Percentiles rank a stretch among this genome's conserved stretches.
Conservation (phyloP, 768 basidiomycete species). For the Suillus spraguei region DNA sequence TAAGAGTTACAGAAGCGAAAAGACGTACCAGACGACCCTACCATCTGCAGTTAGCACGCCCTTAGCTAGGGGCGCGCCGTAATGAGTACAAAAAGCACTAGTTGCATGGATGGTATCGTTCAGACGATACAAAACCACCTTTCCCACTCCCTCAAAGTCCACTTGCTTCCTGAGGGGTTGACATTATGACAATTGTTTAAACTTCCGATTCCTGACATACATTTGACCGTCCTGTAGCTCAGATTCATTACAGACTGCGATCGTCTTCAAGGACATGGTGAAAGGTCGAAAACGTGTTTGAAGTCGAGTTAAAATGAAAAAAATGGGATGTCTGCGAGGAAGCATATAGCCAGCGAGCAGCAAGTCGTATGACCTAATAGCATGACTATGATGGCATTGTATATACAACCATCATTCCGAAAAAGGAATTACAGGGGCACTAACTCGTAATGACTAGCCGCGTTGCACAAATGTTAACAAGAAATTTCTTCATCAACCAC, state of each 20-base stretch:
- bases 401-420: background rate
- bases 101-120: constrained; percentile 79
- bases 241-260: constrained; percentile 49
- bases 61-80: constrained; percentile 85
- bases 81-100: constrained; percentile 88
- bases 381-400: too few species aligned
- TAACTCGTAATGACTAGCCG: background rate
- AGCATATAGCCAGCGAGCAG: background rate
- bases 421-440: background rate
- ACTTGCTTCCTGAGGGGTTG: constrained; percentile 73
- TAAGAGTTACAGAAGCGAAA: background rate
- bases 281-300: background rate
- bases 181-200: background rate
- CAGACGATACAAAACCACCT: constrained; percentile 76
- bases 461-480: background rate
- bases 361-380: too few species aligned
- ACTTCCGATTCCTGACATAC: constrained; percentile 32
- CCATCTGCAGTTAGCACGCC: constrained; percentile 81
- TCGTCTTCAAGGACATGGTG: constrained; percentile 40
- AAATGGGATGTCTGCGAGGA: background rate
- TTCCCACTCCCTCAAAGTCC: constrained; percentile 70
- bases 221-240: constrained; percentile 59
- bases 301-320: constrained; percentile 1
- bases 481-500: background rate
- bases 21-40: constrained; percentile 71